Evolutionary conservation across 2,329 filamentous ascomycete genomes (phyloP), one percentile per base, ranked within the genome.

Genomic region (Dactylella cylindrospora): DNA sequence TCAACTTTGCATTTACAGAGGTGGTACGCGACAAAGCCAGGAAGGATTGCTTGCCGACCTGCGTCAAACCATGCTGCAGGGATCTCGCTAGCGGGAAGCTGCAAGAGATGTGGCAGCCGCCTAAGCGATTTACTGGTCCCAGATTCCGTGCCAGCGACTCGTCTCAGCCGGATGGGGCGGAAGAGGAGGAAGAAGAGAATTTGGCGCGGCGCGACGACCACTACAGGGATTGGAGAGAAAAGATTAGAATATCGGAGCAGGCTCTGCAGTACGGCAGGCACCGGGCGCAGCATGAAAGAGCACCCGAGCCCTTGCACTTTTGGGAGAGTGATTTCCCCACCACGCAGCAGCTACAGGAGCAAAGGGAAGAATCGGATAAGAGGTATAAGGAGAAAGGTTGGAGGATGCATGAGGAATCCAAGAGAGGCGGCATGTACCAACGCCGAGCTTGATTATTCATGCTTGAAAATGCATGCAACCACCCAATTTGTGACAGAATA

Each of bases 261-360:
- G 43, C 52, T 5, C 23, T 64, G 19, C 22, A 81, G 64, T 83
- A 82, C 71, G 90, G 90, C 4, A 88, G 79, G 70, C 90, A 96
- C 73, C 80, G 86, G 52, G 81, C 91, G 67, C 79, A 83, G 22
- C 90, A 85, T 72, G 80, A 84, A 60, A 80, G 89, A 44, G 79
- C 81, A 65, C 77, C 76, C 36, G 88, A 86, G 7, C 90, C 93
- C 9, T 88, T 89, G 1, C 90, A 90, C 0, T 97, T 88, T 71
- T 98, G 93, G 93, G 79, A 88, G 49, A 80, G 85, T 1, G 91
- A 95, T 67, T 95, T 98, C 71, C 90, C 91, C 1, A 83, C 76
- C 20, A 96, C 93, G 1, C 93, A 97, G 71, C 88, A 96, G 72
- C 74, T 84, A 22, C 76, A 81, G 67, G 75, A 77, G 46, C 82